These are phyloP conservation scores for Paxillus rubicundulus DNA, from an alignment of 768 basidiomycete species.

Conservation along the genomic window DNA sequence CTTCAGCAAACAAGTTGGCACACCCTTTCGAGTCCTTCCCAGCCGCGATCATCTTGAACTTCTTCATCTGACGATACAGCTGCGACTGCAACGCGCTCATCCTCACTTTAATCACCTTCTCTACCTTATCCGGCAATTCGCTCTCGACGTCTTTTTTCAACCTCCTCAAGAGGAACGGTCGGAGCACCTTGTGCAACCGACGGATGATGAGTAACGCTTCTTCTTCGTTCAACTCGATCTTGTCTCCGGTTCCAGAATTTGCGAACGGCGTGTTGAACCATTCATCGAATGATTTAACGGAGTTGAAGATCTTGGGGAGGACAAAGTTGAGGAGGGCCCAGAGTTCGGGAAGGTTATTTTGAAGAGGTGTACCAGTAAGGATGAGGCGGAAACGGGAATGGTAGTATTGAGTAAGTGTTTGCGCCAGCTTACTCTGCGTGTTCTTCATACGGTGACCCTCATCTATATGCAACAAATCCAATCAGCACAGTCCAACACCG, in stretches of 20 bases:
- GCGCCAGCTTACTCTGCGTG: slow-evolving; percentile 82
- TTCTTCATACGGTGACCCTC: slow-evolving; percentile 99
- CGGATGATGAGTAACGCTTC: slow-evolving; percentile 96
- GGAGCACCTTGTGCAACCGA: slow-evolving; percentile 91
- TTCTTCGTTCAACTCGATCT: slow-evolving; percentile 99
- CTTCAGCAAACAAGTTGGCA: slow-evolving; percentile 16
- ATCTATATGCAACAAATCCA: slow-evolving; percentile 42
- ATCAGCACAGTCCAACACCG: neutral
- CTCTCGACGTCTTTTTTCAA: slow-evolving; percentile 97
- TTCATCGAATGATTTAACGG: slow-evolving; percentile 98
- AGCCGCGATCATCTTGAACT: slow-evolving; percentile 94
- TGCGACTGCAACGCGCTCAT: slow-evolving; percentile 92
- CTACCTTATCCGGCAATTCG: slow-evolving; percentile 94
- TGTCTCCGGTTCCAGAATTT: slow-evolving; percentile 95
- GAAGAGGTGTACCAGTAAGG: slow-evolving; percentile 91
- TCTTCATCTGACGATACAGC: slow-evolving; percentile 97
- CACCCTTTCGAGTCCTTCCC: slow-evolving; percentile 76
- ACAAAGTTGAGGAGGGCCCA: slow-evolving; percentile 97
- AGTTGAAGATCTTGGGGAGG: slow-evolving; percentile 95
- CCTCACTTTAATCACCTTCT: slow-evolving; percentile 95
- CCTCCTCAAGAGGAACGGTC: slow-evolving; percentile 89
- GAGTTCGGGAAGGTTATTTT: slow-evolving; percentile 95
- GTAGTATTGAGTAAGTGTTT: slow-evolving; percentile 90
- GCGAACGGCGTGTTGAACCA: slow-evolving; percentile 99
- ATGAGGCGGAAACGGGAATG: slow-evolving; percentile 92